Base-by-base conservation (phyloP, 306 rosid species). In the Astragalus membranaceus region DNA sequence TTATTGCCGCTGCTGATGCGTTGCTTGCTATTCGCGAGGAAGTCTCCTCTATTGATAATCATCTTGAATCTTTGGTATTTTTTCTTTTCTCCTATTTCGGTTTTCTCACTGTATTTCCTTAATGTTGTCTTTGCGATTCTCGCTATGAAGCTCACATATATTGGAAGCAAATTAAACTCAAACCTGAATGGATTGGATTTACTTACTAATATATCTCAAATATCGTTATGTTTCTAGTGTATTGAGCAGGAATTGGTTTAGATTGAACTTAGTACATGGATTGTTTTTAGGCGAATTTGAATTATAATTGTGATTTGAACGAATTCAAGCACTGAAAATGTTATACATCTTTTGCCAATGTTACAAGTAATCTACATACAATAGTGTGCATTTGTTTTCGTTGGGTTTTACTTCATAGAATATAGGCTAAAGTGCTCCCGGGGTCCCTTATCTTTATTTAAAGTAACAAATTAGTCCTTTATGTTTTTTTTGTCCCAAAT, bases 1-100 rank as follows among this genome's bases (percentile, higher is more conserved):
- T 91, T 81, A 95, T 95, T 41, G 78, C 97, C 29, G 96, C 99
- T 12, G 90, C 97, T 1, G 97, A 91, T 35, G 91, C 96, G 8
- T 84, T 95, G 85, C 85, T 89, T 32, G 90, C 92, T 17, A 91
- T 95, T 78, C 91, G 99, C 1, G 87, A 88, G 43, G 86, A 95
- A 89, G 99, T 80, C 9, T 75, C 84, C 9, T 75, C 74, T 32
- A 74, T 75, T 20, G 90, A 80, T 16, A 70, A 57, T 12, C 80
- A 80, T 53, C 84, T 80, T 50, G 70, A 80, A 32, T 75, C 84
- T 50, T 3, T 80, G 71, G 84, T 80, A 68, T 13, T 17, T 10
- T 14, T 39, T 2, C 15, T 29, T 41, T 29, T 36, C 32, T 49
- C 30, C 3, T 26, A 29, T 42, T 63, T 23, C 23, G 9, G 3